phyloP scores from a whole-genome alignment of 2,329 filamentous ascomycete genomes.

The Monosporascus sp. region DNA sequence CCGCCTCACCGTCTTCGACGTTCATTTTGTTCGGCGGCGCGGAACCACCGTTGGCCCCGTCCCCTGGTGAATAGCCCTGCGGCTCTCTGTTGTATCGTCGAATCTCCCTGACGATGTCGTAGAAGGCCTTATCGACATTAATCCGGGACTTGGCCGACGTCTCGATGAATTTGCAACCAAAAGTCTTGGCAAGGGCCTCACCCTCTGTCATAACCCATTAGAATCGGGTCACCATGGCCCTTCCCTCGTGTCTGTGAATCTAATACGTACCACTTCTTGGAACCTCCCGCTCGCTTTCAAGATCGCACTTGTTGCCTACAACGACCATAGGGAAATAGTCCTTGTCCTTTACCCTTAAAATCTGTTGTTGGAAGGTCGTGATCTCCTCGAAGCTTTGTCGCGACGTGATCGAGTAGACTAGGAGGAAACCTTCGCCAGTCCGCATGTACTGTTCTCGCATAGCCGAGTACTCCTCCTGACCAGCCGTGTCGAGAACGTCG shows the following conservation, averaged over 20 bases:
- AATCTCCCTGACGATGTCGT: constrained; percentile 96
- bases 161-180: constrained; percentile 98
- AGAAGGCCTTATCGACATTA: constrained; percentile 98
- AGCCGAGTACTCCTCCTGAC: constrained; percentile 97
- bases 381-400: constrained; percentile 98
- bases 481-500: constrained; percentile 96
- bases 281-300: constrained; percentile 87
- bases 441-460: constrained; percentile 99
- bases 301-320: constrained; percentile 98
- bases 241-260: background rate
- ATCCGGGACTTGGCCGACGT: constrained; percentile 97
- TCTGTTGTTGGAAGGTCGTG: constrained; percentile 97
- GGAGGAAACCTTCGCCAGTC: constrained; percentile 93
- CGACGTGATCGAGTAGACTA: constrained; percentile 97
- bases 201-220: constrained; percentile 61
- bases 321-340: constrained; percentile 99
- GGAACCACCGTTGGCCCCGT: constrained; percentile 58
- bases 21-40: constrained; percentile 69
- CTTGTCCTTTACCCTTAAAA: constrained; percentile 97
- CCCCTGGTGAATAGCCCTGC: constrained; percentile 75
- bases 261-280: constrained; percentile 70
- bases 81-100: constrained; percentile 98
- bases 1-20: constrained; percentile 62
- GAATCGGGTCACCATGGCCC: background rate
- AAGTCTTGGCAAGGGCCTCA: constrained; percentile 75